These are phyloP conservation scores for Lachancea sp. DNA, from an alignment of 805 yeast genomes.

Conservation along the genomic window DNA sequence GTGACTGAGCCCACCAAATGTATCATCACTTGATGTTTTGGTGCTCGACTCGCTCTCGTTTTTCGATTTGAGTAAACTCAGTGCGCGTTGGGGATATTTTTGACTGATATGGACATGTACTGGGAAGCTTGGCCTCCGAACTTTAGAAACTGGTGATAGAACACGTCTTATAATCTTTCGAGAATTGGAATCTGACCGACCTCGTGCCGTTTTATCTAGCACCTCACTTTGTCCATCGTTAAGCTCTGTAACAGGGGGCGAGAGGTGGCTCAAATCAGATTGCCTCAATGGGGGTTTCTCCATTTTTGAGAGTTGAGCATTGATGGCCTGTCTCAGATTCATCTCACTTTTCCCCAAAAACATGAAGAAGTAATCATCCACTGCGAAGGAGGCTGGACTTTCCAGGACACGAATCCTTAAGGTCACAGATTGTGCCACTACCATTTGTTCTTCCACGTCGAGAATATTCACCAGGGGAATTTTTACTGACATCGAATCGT, in stretches of 20 bases:
- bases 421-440: constrained; percentile 52
- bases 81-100: background rate
- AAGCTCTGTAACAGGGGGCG: background rate
- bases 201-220: background rate
- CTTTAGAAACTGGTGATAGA: constrained; percentile 2
- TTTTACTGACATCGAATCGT: constrained; percentile 67
- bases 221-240: background rate
- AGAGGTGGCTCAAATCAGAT: background rate
- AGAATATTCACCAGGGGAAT: constrained; percentile 66
- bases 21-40: background rate
- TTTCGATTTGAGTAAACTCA: background rate
- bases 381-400: constrained; percentile 42
- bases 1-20: background rate
- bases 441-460: constrained; percentile 50
- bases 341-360: constrained; percentile 47
- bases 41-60: background rate
- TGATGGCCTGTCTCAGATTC: constrained; percentile 37
- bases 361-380: constrained; percentile 67
- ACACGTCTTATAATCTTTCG: constrained; percentile 1
- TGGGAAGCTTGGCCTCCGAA: constrained; percentile 1
- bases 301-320: constrained; percentile 20
- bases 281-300: background rate
- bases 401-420: constrained; percentile 58
- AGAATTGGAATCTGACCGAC: background rate
- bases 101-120: background rate